phyloP scores from a whole-genome alignment of 1,139 yeast species.

The Lodderomyces parapsilosis region DNA sequence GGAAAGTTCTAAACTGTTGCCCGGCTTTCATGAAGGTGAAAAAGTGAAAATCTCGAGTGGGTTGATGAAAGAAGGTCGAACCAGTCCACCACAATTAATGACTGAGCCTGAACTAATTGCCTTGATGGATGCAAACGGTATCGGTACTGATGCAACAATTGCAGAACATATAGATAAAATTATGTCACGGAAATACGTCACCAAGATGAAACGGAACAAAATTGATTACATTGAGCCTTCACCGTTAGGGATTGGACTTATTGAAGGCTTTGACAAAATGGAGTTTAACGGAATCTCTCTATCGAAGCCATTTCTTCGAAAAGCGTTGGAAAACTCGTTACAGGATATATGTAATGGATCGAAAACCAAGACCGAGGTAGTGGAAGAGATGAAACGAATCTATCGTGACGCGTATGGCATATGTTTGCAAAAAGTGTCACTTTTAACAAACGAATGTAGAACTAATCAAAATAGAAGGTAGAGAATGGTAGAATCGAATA shows the following conservation, averaged over 20 bases:
- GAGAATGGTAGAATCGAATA: neutral
- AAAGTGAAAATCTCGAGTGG: conserved; percentile 51
- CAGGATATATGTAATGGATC: conserved; percentile 68
- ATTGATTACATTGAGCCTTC: conserved; percentile 66
- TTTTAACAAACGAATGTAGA: conserved; percentile 26
- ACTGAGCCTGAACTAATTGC: conserved; percentile 93
- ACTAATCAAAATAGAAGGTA: conserved; percentile 3
- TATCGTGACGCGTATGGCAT: conserved; percentile 61
- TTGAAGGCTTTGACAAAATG: conserved; percentile 82
- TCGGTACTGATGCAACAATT: conserved; percentile 98
- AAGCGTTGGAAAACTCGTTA: conserved; percentile 68
- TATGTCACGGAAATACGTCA: conserved; percentile 62
- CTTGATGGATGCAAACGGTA: conserved; percentile 94
- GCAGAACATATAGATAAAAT: conserved; percentile 95
- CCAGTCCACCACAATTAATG: conserved; percentile 76
- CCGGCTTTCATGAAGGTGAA: conserved; percentile 61
- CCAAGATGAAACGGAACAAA: conserved; percentile 39
- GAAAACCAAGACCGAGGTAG: conserved; percentile 52
- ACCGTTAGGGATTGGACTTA: conserved; percentile 79
- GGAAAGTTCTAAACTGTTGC: conserved; percentile 68
- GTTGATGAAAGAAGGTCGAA: conserved; percentile 68
- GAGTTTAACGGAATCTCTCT: conserved; percentile 71
- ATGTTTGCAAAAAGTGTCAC: conserved; percentile 32
- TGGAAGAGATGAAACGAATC: conserved; percentile 53
- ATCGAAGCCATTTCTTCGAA: conserved; percentile 86